These are phyloP conservation scores for Gaultheria prostrata DNA, from an alignment of 148 eudicot genomes.

Conservation along the genomic window DNA sequence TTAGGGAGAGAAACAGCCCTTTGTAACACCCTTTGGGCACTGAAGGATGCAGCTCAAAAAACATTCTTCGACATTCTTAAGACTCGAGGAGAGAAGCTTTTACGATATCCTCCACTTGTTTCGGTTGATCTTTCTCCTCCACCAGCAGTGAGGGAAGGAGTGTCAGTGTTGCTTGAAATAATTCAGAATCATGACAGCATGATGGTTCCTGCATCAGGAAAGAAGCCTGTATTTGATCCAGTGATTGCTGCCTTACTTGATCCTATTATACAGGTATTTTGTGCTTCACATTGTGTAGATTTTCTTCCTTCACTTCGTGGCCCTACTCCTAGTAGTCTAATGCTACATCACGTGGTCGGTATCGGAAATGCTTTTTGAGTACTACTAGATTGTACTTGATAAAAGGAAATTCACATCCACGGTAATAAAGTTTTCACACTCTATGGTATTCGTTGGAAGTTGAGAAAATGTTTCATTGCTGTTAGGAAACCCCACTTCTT, in stretches of 20 bases:
- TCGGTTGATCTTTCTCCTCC: constrained; percentile 95
- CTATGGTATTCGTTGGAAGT: neutral
- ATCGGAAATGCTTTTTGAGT: neutral
- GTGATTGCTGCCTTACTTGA: constrained; percentile 90
- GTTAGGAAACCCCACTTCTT: neutral
- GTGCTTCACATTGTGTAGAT: neutral
- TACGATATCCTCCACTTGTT: constrained; percentile 90
- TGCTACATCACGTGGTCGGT: neutral
- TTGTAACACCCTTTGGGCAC: constrained; percentile 80
- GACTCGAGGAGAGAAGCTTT: constrained; percentile 90
- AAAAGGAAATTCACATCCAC: neutral
- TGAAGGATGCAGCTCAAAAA: constrained; percentile 94
- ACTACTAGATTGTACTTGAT: neutral
- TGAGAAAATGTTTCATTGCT: neutral
- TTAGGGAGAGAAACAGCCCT: constrained; percentile 92
- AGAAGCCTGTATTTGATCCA: constrained; percentile 71
- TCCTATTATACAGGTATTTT: constrained; percentile 85
- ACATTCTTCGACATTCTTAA: constrained; percentile 88
- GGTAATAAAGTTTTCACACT: neutral
- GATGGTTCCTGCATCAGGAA: constrained; percentile 85
- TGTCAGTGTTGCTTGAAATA: constrained; percentile 81
- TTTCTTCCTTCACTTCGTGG: neutral
- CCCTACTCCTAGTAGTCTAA: neutral
- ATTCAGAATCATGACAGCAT: constrained; percentile 81
- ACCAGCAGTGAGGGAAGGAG: constrained; percentile 87